Conservation (phyloP, 2,329 filamentous ascomycete species). For the Xylaria arbuscula region DNA sequence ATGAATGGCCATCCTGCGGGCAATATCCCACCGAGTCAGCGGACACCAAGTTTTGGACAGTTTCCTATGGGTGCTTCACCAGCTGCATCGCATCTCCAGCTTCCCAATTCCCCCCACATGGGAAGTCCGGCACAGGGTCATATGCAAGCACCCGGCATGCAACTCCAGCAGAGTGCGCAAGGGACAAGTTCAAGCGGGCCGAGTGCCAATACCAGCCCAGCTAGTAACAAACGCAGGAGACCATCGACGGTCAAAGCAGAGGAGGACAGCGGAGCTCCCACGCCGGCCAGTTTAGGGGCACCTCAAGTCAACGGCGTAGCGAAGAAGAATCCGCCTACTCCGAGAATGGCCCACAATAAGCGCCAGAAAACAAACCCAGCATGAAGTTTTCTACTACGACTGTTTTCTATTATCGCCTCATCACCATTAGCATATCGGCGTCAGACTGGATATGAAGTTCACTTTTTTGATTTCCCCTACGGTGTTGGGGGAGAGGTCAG, state of each 20-base stretch:
- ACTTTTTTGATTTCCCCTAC: slow-evolving; percentile 32
- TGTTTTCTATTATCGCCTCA: slow-evolving; percentile 16
- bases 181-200: slow-evolving; percentile 73
- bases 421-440: slow-evolving; percentile 45
- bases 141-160: slow-evolving; percentile 74
- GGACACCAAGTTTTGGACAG: slow-evolving; percentile 66
- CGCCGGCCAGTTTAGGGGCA: slow-evolving; percentile 56
- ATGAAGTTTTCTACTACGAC: slow-evolving; percentile 22
- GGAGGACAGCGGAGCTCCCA: slow-evolving; percentile 64
- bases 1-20: slow-evolving; percentile 56
- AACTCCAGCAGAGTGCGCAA: slow-evolving; percentile 74
- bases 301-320: slow-evolving; percentile 63
- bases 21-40: slow-evolving; percentile 59
- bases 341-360: slow-evolving; percentile 62
- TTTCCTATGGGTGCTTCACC: slow-evolving; percentile 71
- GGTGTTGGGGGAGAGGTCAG: slow-evolving; percentile 34
- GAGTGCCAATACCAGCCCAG: slow-evolving; percentile 74
- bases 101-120: slow-evolving; percentile 71
- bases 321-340: slow-evolving; percentile 67
- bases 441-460: slow-evolving; percentile 45
- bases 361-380: slow-evolving; percentile 61
- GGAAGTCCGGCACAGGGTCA: slow-evolving; percentile 71
- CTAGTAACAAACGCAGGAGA: slow-evolving; percentile 68
- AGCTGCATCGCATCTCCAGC: slow-evolving; percentile 67
- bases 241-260: slow-evolving; percentile 68